Conservation (phyloP, 139 green algal species). For the Coelastrella sp. region DNA sequence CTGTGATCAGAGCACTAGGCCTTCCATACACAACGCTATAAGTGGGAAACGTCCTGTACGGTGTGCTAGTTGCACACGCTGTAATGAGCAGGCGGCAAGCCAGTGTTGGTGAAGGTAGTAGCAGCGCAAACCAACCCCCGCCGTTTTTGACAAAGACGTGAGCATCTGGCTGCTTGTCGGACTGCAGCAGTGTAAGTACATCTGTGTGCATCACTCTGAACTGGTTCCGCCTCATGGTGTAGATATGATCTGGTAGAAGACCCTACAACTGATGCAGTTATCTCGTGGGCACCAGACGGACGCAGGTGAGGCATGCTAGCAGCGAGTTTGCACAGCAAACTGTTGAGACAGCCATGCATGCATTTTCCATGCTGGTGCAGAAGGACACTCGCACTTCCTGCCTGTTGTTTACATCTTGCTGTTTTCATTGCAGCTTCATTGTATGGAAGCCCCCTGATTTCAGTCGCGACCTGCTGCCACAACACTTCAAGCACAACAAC, state of each 20-base stretch:
- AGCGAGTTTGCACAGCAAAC: background rate
- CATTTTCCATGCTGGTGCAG: too few species aligned
- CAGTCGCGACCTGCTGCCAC: slow-evolving; percentile 88
- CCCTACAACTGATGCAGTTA: slow-evolving; percentile 74
- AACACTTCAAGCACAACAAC: slow-evolving; percentile 99
- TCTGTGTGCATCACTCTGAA: background rate
- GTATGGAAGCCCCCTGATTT: slow-evolving; percentile 95
- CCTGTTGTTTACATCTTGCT: too few species aligned
- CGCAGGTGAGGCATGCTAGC: slow-evolving; percentile 71
- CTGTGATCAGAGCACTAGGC: too few species aligned
- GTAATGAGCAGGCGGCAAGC: background rate
- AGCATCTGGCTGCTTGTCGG: background rate
- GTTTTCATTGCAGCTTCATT: slow-evolving; percentile 78
- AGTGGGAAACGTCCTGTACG: too few species aligned
- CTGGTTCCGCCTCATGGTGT: slow-evolving; percentile 46
- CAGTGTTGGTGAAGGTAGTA: background rate
- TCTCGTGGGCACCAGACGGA: slow-evolving; percentile 90
- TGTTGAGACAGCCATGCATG: background rate
- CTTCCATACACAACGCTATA: too few species aligned
- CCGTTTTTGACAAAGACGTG: slow-evolving; percentile 79
- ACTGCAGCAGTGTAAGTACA: background rate
- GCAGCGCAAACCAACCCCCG: slow-evolving; percentile 50
- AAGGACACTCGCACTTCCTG: too few species aligned
- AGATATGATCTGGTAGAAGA: slow-evolving; percentile 97
- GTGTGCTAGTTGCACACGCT: background rate